Evolutionary conservation across 2,329 filamentous ascomycete genomes (phyloP).

Genomic region (Fusarium sarcochroum): DNA sequence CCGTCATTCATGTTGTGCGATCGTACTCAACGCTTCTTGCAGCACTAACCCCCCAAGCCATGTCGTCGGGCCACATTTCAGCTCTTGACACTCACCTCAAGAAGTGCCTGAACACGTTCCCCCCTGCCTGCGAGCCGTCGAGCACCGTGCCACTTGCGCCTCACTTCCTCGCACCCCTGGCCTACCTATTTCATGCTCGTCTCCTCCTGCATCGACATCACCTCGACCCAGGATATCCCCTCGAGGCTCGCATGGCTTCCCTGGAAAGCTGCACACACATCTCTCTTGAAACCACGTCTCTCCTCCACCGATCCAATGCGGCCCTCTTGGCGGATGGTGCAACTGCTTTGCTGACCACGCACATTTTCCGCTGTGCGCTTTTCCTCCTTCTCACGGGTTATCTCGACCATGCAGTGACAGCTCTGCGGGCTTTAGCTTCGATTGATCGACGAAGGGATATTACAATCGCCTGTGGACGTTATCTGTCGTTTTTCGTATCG

Average conservation of each 20-base stretch:
- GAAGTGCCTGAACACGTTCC: constrained; percentile 81
- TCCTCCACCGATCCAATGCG: constrained; percentile 76
- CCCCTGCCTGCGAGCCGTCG: constrained; percentile 77
- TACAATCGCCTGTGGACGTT: constrained; percentile 83
- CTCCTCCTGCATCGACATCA: constrained; percentile 92
- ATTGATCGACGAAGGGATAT: constrained; percentile 80
- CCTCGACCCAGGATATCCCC: constrained; percentile 78
- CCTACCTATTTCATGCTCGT: constrained; percentile 86
- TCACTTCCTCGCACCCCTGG: constrained; percentile 79
- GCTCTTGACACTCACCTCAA: constrained; percentile 86
- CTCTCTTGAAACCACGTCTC: constrained; percentile 82
- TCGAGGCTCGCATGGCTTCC: constrained; percentile 76
- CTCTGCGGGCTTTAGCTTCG: constrained; percentile 78
- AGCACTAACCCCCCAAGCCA: constrained; percentile 75
- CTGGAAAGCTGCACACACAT: constrained; percentile 82
- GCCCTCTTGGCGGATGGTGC: constrained; percentile 74
- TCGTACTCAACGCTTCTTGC: constrained; percentile 81
- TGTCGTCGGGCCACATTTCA: constrained; percentile 77
- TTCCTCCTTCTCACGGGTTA: constrained; percentile 83
- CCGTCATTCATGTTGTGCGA: constrained; percentile 85
- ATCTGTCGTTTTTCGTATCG: constrained; percentile 84
- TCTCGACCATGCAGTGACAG: constrained; percentile 78
- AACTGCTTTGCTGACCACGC: constrained; percentile 81
- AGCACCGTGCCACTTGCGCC: constrained; percentile 79
- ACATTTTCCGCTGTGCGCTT: constrained; percentile 89